Conservation (phyloP, 768 basidiomycete genomes). For the Cystofilobasidium macerans region DNA sequence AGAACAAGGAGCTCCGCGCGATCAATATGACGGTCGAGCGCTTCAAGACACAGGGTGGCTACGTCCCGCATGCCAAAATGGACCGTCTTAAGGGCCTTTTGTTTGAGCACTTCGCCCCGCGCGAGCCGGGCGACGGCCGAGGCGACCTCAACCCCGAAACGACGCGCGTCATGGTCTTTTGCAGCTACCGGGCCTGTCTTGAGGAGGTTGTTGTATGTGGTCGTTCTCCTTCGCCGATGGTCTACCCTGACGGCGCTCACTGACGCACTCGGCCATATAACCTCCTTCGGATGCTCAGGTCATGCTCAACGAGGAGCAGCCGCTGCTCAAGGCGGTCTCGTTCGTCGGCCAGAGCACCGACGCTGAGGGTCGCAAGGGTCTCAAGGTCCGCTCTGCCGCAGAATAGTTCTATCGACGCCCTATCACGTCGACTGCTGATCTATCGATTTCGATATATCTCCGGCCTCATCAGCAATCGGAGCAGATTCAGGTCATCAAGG, state of each 20-base stretch:
- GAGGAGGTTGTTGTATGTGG: slow-evolving; percentile 63
- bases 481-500: slow-evolving; percentile 57
- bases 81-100: slow-evolving; percentile 59
- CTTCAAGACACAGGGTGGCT: slow-evolving; percentile 29
- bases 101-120: slow-evolving; percentile 62
- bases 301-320: slow-evolving; percentile 60
- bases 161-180: slow-evolving; percentile 87
- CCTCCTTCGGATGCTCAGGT: slow-evolving; percentile 35
- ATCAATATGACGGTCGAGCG: slow-evolving; percentile 34
- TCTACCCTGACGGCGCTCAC: too few relatives aligned
- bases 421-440: background rate
- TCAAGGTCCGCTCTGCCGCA: slow-evolving; percentile 44
- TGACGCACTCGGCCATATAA: background rate
- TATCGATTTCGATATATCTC: too few relatives aligned
- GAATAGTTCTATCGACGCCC: too few relatives aligned
- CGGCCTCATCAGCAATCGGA: slow-evolving; percentile 1
- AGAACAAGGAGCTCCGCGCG: slow-evolving; percentile 39
- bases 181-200: slow-evolving; percentile 76
- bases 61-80: slow-evolving; percentile 73
- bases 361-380: slow-evolving; percentile 73
- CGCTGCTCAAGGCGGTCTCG: slow-evolving; percentile 64
- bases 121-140: slow-evolving; percentile 13
- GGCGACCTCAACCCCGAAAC: slow-evolving; percentile 25
- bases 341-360: slow-evolving; percentile 87
- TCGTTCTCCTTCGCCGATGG: background rate